Evolutionary conservation across 2,329 filamentous ascomycete species (phyloP).

Genomic region (Metarhizium robertsii): DNA sequence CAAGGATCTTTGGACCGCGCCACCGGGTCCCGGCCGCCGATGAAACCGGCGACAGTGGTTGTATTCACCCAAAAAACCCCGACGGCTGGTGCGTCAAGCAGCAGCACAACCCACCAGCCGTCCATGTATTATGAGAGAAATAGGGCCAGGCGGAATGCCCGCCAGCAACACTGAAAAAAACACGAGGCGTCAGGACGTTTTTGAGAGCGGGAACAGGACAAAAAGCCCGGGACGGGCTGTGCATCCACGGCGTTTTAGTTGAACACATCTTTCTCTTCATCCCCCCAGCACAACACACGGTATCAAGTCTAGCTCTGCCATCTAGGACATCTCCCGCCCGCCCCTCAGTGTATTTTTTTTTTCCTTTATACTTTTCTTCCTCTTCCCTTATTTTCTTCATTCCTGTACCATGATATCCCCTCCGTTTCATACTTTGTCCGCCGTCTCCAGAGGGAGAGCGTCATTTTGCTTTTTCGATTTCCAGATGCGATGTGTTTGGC

Average conservation of each 20-base stretch:
- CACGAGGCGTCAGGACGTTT: background rate
- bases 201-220: background rate
- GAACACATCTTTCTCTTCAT: too few relatives aligned
- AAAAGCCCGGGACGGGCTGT: background rate
- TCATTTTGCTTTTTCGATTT: too few relatives aligned
- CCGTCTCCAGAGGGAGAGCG: too few relatives aligned
- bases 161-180: background rate
- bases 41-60: background rate
- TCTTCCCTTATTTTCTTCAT: background rate
- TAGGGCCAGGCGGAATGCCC: background rate
- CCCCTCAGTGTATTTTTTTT: background rate
- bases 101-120: background rate
- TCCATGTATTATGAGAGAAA: conserved; percentile 5
- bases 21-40: background rate
- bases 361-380: background rate
- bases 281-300: background rate
- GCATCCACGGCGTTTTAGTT: background rate
- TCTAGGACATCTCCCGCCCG: background rate
- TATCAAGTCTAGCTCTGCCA: too few relatives aligned
- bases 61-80: background rate
- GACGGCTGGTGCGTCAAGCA: background rate
- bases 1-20: conserved; percentile 13
- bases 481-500: background rate
- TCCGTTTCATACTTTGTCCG: background rate
- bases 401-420: conserved; percentile 11